Base-by-base conservation (phyloP, 805 yeast species). In the Jamesozyma gamospora region DNA sequence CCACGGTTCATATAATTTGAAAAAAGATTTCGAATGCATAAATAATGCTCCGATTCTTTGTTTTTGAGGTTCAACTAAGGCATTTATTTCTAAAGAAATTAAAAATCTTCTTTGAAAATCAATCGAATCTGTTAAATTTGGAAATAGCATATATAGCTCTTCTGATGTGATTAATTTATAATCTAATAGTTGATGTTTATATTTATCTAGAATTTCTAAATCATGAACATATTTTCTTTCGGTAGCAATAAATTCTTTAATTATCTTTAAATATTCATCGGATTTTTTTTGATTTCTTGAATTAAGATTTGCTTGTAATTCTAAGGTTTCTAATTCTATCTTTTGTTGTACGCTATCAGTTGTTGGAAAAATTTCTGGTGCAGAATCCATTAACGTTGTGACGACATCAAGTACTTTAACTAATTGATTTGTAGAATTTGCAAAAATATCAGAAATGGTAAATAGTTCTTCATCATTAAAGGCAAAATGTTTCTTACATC, bases 221-320 rank as follows among this genome's bases (percentile, higher is more conserved):
- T 92, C 97, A 59, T 81, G 84, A 21, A 92, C 96, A 58, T 82
- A 92, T 60, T 84, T 87, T 49, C 97, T 71, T 64, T 92, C 99
- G 4, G 95, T 85, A 50, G 79, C 84, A 30, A 92, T 73, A 28
- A 92, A 64, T 63, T 92, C 99, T 48, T 73, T 74, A 39, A 88
- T 78, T 34, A 90, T 88, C 52, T 82, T 85, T 12, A 50, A 47
- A 34, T 58, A 57, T 17, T 60, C 62, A 14, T 52, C 52, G 64
- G 62, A 25, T 18, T 40, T 41, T 13, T 43, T 55, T 19, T 64
- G 46, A 25, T 57, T 21, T n/a, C 27, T 18, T 21, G 63, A 28
- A 34, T 35, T 38, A 39, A 30, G 31, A 32, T 18, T 15, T 27
- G 15, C 29, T 13, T 37, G 34, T 13, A n/a, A 34, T 42, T 34